Conservation (phyloP, 2,329 filamentous ascomycete species). For the Botrytis deweyae region DNA sequence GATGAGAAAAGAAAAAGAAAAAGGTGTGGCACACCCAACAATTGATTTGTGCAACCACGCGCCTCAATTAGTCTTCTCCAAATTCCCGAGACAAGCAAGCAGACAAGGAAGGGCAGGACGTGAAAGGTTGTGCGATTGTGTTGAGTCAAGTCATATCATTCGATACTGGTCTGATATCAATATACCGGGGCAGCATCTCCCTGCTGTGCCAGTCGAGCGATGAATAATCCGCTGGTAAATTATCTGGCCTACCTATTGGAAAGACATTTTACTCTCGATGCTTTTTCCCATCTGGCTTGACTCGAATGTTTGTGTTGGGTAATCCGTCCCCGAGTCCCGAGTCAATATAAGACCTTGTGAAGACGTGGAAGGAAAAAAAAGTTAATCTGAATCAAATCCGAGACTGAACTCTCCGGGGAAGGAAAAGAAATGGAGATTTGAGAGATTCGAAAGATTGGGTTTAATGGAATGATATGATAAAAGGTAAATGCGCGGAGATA, state of each 20-base stretch:
- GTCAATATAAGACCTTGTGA: not conserved
- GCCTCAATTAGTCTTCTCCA: not conserved
- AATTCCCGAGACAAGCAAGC: not conserved
- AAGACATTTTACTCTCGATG: not conserved
- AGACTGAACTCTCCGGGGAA: not conserved
- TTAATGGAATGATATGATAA: not conserved
- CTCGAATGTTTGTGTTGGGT: not conserved
- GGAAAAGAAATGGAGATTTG: not conserved
- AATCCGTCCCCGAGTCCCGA: not conserved
- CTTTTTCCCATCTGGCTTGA: not conserved
- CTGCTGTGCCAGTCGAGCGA: not conserved
- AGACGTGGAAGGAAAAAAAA: not conserved
- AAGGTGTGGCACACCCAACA: constrained; percentile 2
- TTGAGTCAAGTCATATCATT: not conserved
- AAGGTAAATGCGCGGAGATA: not conserved
- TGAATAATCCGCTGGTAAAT: not conserved
- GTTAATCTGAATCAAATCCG: not conserved
- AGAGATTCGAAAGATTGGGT: not conserved
- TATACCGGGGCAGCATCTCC: not conserved
- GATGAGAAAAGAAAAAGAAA: not conserved
- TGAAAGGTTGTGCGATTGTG: not conserved
- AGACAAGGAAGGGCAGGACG: not conserved
- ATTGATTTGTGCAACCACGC: not conserved
- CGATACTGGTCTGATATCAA: not conserved
- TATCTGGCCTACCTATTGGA: not conserved